A percentile compares a stretch with the other conserved stretches of the same genome.
Conservation (phyloP, 352 stramenopile genomes). For the Blastocystis sp. region DNA sequence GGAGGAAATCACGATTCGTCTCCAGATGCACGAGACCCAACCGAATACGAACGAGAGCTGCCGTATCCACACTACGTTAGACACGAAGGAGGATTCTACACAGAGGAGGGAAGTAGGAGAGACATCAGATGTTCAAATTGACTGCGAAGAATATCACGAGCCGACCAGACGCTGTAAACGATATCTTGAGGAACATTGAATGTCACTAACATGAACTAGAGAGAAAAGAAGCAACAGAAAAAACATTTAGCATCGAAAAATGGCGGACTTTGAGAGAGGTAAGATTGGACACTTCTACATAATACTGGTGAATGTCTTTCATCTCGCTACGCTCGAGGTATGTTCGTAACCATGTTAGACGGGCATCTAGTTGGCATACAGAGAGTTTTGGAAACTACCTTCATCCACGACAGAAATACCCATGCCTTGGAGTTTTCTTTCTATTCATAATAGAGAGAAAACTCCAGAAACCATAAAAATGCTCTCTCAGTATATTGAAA, state of each 20-base stretch:
- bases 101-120: not conserved
- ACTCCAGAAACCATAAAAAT: not conserved
- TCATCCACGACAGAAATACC: not conserved
- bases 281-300: slow-evolving; percentile 52
- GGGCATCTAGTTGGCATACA: not conserved
- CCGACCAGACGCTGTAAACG: slow-evolving; percentile 50
- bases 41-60: not conserved
- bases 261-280: slow-evolving; percentile 3
- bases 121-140: slow-evolving; percentile 1
- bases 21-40: slow-evolving; percentile 41
- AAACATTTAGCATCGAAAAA: slow-evolving; percentile 50
- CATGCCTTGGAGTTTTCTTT: not conserved
- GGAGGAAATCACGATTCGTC: slow-evolving; percentile 31
- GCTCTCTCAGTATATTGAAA: slow-evolving; percentile 37
- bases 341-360: not conserved
- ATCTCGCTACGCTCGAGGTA: not conserved
- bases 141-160: slow-evolving; percentile 10
- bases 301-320: slow-evolving; percentile 10
- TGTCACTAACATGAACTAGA: slow-evolving; percentile 12
- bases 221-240: not conserved
- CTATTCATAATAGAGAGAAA: not conserved
- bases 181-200: not conserved
- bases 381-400: not conserved
- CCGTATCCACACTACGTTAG: not conserved
- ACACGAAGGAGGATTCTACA: not conserved